These are phyloP conservation scores for Adansonia gregorii DNA, from an alignment of 441 rosid species.

Conservation along the genomic window DNA sequence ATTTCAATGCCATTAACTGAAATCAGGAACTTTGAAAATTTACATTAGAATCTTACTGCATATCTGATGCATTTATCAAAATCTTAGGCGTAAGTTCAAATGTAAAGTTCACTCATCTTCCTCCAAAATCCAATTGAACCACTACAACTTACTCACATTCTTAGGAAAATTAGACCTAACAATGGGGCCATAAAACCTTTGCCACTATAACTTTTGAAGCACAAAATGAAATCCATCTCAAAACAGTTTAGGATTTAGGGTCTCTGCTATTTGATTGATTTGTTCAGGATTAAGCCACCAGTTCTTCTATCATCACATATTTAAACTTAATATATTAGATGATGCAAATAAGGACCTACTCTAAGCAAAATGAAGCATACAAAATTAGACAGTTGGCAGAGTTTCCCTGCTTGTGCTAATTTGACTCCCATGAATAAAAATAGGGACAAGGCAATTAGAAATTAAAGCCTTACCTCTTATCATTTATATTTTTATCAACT, in stretches of 20 bases:
- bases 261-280: not conserved
- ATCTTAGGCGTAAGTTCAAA: not conserved
- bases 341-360: not conserved
- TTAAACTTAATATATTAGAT: not conserved
- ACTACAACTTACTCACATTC: not conserved
- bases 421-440: conserved; percentile 8
- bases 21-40: not conserved
- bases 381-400: not conserved
- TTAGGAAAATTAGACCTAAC: not conserved
- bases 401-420: not conserved
- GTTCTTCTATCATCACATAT: not conserved
- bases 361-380: conserved; percentile 9
- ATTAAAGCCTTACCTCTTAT: conserved; percentile 56
- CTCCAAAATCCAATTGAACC: not conserved
- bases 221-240: conserved; percentile 11
- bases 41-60: conserved; percentile 3
- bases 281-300: conserved; percentile 1
- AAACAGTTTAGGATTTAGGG: not conserved
- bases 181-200: not conserved
- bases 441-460: conserved; percentile 4
- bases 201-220: conserved; percentile 5
- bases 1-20: conserved; percentile 24
- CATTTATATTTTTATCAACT: conserved; percentile 37
- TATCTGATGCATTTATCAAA: not conserved
- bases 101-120: not conserved